Evolutionary conservation across 1,284 basidiomycete genomes (phyloP), one percentile per base, ranked within the genome.

Genomic region (Sparassis latifolia): DNA sequence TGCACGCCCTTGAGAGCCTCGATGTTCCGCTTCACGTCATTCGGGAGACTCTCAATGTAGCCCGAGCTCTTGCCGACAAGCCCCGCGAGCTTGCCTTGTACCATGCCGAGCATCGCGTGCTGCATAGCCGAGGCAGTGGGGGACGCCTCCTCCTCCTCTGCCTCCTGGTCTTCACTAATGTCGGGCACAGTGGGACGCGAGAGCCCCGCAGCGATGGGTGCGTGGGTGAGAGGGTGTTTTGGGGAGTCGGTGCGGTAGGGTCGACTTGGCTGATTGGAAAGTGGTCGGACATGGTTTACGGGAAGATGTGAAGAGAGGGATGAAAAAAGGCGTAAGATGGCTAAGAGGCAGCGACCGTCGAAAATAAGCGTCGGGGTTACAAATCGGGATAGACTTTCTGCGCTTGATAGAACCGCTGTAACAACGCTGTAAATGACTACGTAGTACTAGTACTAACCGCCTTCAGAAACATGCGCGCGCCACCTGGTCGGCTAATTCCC

Each of bases 1-100:
- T 98, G 95, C 42, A 99, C 79, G 53, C 94, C 96, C 71, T 97
- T 97, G 63, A 99, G 78, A 39, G 86, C 96, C 72, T 96, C 90
- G 64, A 98, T 76, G 62, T 86, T 89, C 66, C 86, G 78, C 72
- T 90, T 92, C 61, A 96, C 83, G 51, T 87, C 82, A 44, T 77
- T 71, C 10, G 95, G 91, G 44, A 98, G 81, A 62, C 77, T 80
- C 76, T 97, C 92, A 69, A 93, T 77, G 70, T 92, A 92, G 38
- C 90, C 91, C 7, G 88, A 91, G 58, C 86, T 88, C 63, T 82
- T 80, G 54, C 90, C 90, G 58, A 92, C 73, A 42, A 93, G 78
- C 58, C 72, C 72, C 44, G 76, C 76, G 49, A 93, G 80, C 63
- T 77, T 79, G 57, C 75, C 75, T 58, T 85, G 82, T 20, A 86